Conservation (phyloP, 2,329 filamentous ascomycete genomes). For the Tolypocladium sp. region DNA sequence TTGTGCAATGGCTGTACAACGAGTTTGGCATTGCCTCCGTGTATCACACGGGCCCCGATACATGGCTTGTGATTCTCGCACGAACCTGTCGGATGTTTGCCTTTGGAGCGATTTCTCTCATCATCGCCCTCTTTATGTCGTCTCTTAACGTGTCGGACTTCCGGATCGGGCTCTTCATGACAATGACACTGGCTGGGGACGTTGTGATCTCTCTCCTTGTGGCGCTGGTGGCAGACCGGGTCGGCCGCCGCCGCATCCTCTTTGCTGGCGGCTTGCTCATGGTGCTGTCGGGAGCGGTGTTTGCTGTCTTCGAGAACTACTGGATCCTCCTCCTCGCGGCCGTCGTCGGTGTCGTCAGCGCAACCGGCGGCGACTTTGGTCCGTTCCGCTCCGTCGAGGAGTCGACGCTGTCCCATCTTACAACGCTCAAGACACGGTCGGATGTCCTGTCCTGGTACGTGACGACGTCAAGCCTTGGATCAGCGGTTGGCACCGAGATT, state of each 20-base stretch:
- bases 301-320: constrained; percentile 45
- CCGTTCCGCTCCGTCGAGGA: constrained; percentile 61
- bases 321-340: constrained; percentile 50
- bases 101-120: constrained; percentile 51
- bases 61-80: constrained; percentile 43
- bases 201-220: constrained; percentile 48
- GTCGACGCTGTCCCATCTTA: constrained; percentile 53
- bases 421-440: constrained; percentile 39
- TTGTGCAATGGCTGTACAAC: constrained; percentile 22
- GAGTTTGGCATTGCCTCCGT: constrained; percentile 41
- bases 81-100: constrained; percentile 50
- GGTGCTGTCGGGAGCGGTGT: constrained; percentile 44
- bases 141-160: constrained; percentile 45
- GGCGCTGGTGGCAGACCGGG: constrained; percentile 48
- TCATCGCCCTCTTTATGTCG: constrained; percentile 53
- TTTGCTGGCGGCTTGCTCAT: constrained; percentile 45
- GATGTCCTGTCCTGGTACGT: constrained; percentile 63
- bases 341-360: constrained; percentile 51
- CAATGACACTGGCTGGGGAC: constrained; percentile 51
- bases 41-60: constrained; percentile 36
- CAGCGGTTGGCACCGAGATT: constrained; percentile 41
- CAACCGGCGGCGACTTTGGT: constrained; percentile 56
- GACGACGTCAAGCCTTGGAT: constrained; percentile 45
- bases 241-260: constrained; percentile 47
- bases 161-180: constrained; percentile 56